Evolutionary conservation across 257 asterid species (phyloP).

Genomic region (Solanum dulcamara): DNA sequence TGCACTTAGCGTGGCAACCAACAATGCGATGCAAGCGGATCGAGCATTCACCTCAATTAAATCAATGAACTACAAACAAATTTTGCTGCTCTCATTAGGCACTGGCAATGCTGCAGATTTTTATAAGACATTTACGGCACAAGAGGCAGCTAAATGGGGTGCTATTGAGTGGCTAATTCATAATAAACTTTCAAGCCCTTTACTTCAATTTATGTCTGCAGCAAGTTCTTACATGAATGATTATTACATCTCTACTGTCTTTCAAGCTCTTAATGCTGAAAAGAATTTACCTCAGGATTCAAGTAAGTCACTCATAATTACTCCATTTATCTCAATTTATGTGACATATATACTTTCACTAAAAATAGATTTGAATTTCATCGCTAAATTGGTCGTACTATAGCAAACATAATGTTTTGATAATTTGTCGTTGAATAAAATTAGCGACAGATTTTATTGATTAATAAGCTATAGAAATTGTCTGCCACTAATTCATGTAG

Average conservation of each 20-base stretch:
- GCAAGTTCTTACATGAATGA: background rate
- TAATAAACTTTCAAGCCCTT: background rate
- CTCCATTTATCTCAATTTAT: background rate
- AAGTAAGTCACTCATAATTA: background rate
- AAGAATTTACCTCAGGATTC: slow-evolving; percentile 4
- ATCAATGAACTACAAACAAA: background rate
- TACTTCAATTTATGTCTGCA: background rate
- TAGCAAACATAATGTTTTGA: no score
- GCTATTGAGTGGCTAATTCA: background rate
- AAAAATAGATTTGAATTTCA: no score
- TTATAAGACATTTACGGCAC: background rate
- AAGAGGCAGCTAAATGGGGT: slow-evolving; percentile 4
- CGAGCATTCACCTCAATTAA: background rate
- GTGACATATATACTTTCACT: no score
- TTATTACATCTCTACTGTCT: background rate
- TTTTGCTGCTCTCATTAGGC: slow-evolving; percentile 5
- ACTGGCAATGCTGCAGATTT: background rate
- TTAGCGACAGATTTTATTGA: no score
- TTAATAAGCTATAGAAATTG: no score
- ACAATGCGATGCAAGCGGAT: background rate
- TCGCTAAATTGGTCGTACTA: no score
- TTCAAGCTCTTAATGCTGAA: background rate
- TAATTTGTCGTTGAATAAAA: no score
- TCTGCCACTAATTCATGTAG: no score
- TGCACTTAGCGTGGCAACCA: background rate